phyloP scores from a whole-genome alignment of 208 protist species.

The Acanthamoeba rhysodes region DNA sequence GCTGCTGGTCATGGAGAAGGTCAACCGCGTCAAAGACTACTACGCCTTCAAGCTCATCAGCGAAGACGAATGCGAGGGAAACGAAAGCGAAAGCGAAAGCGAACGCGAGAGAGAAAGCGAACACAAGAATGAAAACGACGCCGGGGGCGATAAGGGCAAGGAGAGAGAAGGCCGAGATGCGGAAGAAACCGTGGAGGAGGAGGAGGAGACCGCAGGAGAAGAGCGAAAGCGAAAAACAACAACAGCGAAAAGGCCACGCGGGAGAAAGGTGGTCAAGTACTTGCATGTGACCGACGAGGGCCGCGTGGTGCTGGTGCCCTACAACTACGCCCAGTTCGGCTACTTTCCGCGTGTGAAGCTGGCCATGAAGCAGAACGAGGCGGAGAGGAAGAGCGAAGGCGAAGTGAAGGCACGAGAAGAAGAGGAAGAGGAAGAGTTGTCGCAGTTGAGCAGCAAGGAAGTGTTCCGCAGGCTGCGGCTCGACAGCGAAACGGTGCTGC shows the following conservation, averaged over 20 bases:
- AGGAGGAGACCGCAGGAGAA: background rate
- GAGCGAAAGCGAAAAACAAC: too few relatives aligned
- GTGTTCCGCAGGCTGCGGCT: conserved; percentile 7
- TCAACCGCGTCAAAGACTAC: background rate
- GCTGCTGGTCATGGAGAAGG: conserved; percentile 18
- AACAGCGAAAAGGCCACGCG: too few relatives aligned
- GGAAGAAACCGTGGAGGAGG: too few relatives aligned
- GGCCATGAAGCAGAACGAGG: too few relatives aligned
- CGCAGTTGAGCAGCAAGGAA: background rate
- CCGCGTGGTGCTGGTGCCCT: conserved; percentile 8
- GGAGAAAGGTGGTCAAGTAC: background rate
- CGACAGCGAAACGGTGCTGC: background rate
- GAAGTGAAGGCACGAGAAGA: background rate
- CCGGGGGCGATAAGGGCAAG: background rate
- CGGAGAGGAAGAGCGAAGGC: background rate
- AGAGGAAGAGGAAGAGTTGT: background rate
- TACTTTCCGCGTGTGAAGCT: background rate
- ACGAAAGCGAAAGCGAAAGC: too few relatives aligned
- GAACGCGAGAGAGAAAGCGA: background rate
- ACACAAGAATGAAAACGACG: background rate
- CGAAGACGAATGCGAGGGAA: background rate
- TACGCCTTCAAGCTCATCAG: background rate
- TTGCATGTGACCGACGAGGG: background rate
- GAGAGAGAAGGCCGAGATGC: background rate
- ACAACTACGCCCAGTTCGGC: background rate